Evolutionary conservation across 1,139 yeast species (phyloP).

Genomic region (Suhomyces terraborum): DNA sequence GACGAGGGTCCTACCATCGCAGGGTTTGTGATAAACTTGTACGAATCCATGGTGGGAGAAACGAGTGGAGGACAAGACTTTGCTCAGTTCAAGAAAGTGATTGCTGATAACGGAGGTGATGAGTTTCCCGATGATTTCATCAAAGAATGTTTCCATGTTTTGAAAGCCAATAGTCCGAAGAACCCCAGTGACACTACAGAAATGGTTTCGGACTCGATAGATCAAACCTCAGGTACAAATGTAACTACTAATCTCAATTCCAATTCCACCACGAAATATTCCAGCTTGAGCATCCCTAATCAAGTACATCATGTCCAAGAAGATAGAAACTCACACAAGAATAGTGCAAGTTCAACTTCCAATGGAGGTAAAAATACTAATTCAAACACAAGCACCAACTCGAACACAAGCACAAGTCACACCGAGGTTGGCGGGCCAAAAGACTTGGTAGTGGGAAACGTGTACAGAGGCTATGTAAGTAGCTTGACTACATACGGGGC

Average conservation of each 20-base stretch:
- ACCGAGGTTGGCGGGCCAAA: neutral
- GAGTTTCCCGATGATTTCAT: constrained; percentile 51
- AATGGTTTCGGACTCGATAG: too few relatives aligned
- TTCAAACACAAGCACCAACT: neutral
- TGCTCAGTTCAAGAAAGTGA: constrained; percentile 40
- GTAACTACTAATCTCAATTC: neutral
- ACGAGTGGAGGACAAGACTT: constrained; percentile 17
- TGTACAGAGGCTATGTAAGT: constrained; percentile 63
- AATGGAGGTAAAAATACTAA: too few relatives aligned
- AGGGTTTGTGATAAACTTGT: constrained; percentile 56
- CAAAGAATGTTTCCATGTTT: constrained; percentile 31
- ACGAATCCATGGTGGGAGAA: constrained; percentile 21
- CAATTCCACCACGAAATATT: neutral
- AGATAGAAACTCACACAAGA: too few relatives aligned
- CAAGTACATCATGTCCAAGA: neutral
- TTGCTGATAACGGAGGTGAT: constrained; percentile 66
- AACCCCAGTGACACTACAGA: neutral
- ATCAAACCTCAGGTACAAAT: too few relatives aligned
- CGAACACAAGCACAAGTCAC: neutral
- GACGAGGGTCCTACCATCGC: constrained; percentile 53
- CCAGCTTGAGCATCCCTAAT: constrained; percentile 24
- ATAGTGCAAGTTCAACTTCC: too few relatives aligned
- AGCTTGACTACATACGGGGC: constrained; percentile 75
- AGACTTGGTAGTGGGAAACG: constrained; percentile 31
- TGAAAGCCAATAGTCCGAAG: neutral